Base-by-base conservation (phyloP, 371 early-diverging fungal genomes). In the Parasitella parasitica region DNA sequence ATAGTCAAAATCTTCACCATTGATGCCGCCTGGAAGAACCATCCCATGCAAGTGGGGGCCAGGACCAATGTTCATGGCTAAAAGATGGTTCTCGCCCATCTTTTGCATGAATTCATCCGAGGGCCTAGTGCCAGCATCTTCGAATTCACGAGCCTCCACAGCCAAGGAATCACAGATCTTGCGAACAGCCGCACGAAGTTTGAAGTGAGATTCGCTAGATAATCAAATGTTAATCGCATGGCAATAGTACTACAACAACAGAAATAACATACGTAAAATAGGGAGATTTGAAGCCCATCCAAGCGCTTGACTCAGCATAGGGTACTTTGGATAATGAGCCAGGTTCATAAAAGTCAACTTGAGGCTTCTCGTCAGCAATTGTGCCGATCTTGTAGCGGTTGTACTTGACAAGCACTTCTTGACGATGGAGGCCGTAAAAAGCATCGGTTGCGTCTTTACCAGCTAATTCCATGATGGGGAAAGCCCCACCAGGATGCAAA, bases 401-500 rank as follows among this genome's bases (percentile, higher is more conserved):
- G 61, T 80, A 85, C 56, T 84, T 86, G 20, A 72, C 28, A 38
- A 91, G 76, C 3, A 88, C 84, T 32, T 89, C 87, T 62, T 86
- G 88, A 46, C 87, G 77, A 72, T 93, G 92, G 24, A 89, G 68
- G 11, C 84, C 83, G 55, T 86, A 88, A 63, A 93, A 93, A 43
- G 75, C 75, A 48, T 86, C 89, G 2, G 80, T 80, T 12, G 80
- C 80, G 62, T 97, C 96, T 48, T 83, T 78, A 28, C 96, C 96
- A 9, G 84, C 89, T 50, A 77, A 73, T 66, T 89, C 87, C 11
- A 82, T 64, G 43, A 91, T 84, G 30, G 87, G 88, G 54, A 82
- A 82, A 32, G 78, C 84, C 12, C 99, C 99, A 50, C 99, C 99
- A 6, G 99, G 99, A 66, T 72, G 73, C 57, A 87, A 82, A 60